Base-by-base conservation (phyloP, 192 early-diverging fungal genomes). In the Podila epicladia region DNA sequence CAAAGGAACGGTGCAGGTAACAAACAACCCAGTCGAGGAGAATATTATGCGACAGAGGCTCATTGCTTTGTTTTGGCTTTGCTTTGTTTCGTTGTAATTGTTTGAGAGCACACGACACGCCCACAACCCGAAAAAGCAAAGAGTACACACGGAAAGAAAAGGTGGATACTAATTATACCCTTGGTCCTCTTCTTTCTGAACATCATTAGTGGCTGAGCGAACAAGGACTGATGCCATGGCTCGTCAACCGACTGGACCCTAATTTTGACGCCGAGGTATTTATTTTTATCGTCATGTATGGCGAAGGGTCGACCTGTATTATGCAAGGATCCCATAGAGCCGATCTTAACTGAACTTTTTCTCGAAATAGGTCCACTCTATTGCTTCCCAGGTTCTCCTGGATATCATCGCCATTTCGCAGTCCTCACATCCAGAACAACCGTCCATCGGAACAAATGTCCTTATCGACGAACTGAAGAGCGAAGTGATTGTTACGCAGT, bases 331-430 rank as follows among this genome's bases (percentile, higher is more conserved):
- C 35, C 38, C 1, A 15, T 20, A 22, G 17, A 29, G 35, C 32
- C 55, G 12, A 32, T 4, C 3, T 9, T 17, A 6, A 6, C 26
- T 62, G 22, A 64, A 3, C 8, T 11, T 3, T 3, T 57, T 58
- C 35, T 4, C 24, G 49, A 20, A 50, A 51, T 73, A 92, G 87
- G 87, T 87, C 9, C 94, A 95, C 85, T 93, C 93, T 64, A 91
- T 93, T 37, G 92, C 94, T 2, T 88, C 92, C 5, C 94, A 95
- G 82, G 93, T 94, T 32, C 82, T 97, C 13, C 75, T 92, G 37
- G 95, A 97, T 65, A 92, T 95, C 22, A 94, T 97, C 55, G 89
- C 93, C 22, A 94, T 97, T 28, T 91, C 90, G 53, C 92, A 93
- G 75, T 90, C 90, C 64, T 91, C 85, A 69, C 90, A 88, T 66